These are phyloP conservation scores for Ceratobasidium sp. DNA, from an alignment of 1,284 basidiomycete genomes.

Conservation along the genomic window DNA sequence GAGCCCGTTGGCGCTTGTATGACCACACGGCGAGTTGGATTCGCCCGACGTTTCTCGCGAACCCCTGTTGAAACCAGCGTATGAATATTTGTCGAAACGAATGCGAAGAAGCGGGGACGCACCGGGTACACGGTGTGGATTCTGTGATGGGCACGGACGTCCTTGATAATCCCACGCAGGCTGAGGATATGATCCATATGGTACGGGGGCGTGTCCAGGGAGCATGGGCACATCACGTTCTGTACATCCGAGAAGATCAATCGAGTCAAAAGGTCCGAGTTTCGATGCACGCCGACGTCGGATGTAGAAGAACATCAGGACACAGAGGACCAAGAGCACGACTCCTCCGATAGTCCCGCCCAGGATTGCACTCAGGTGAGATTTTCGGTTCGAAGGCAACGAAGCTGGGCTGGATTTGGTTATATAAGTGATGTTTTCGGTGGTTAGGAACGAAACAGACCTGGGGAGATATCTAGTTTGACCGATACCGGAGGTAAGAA, in stretches of 20 bases:
- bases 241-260: background rate
- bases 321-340: background rate
- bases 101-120: background rate
- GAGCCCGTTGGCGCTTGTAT: background rate
- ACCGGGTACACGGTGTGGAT: background rate
- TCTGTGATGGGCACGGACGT: background rate
- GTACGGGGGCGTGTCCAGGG: background rate
- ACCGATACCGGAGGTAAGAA: background rate
- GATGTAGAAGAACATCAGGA: background rate
- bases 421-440: background rate
- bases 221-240: background rate
- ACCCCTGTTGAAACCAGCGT: background rate
- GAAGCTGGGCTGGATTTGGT: background rate
- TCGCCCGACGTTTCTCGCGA: background rate
- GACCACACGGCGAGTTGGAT: background rate
- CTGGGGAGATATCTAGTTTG: conserved; percentile 3
- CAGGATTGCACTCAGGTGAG: background rate
- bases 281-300: background rate
- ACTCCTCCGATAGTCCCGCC: background rate
- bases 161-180: background rate
- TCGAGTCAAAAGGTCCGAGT: background rate
- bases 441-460: background rate
- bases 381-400: background rate
- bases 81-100: background rate
- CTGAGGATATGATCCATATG: background rate